Evolutionary conservation across 2,329 filamentous ascomycete genomes (phyloP).

Genomic region (Cercospora sp.): DNA sequence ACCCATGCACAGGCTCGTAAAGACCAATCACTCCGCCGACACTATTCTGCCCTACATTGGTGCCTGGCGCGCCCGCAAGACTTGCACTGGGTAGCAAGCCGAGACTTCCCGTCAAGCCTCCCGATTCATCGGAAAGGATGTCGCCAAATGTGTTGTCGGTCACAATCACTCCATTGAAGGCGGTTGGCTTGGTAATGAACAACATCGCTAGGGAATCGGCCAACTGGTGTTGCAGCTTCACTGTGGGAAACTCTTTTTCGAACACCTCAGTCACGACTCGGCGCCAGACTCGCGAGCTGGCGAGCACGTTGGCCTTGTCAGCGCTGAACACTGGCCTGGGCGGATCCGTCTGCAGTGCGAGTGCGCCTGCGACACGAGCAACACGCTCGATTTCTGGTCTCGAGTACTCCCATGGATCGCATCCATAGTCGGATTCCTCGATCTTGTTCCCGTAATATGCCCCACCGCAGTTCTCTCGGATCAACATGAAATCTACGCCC

Average conservation of each 20-base stretch:
- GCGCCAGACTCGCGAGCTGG: constrained; percentile 53
- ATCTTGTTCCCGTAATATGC: constrained; percentile 54
- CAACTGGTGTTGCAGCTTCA: constrained; percentile 50
- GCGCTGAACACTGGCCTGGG: constrained; percentile 50
- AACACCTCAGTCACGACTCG: constrained; percentile 46
- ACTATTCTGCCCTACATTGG: constrained; percentile 37
- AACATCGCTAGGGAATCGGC: constrained; percentile 53
- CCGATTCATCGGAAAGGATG: constrained; percentile 50
- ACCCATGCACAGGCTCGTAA: constrained; percentile 40
- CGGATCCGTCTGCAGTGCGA: constrained; percentile 43
- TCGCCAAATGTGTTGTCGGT: constrained; percentile 54
- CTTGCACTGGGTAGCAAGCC: constrained; percentile 50
- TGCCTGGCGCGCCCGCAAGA: constrained; percentile 34
- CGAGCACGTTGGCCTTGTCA: constrained; percentile 58
- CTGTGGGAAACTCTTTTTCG: constrained; percentile 46
- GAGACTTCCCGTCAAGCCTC: constrained; percentile 50
- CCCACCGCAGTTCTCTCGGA: constrained; percentile 54
- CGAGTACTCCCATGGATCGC: constrained; percentile 53
- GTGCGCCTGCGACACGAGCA: constrained; percentile 49
- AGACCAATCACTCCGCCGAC: constrained; percentile 44
- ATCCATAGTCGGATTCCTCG: constrained; percentile 47
- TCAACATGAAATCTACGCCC: constrained; percentile 52
- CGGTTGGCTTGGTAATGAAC: constrained; percentile 50
- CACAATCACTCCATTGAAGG: constrained; percentile 52
- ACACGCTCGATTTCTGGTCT: constrained; percentile 50